Evolutionary conservation across 2,329 filamentous ascomycete species (phyloP).

Genomic region (Parastagonospora avenae): DNA sequence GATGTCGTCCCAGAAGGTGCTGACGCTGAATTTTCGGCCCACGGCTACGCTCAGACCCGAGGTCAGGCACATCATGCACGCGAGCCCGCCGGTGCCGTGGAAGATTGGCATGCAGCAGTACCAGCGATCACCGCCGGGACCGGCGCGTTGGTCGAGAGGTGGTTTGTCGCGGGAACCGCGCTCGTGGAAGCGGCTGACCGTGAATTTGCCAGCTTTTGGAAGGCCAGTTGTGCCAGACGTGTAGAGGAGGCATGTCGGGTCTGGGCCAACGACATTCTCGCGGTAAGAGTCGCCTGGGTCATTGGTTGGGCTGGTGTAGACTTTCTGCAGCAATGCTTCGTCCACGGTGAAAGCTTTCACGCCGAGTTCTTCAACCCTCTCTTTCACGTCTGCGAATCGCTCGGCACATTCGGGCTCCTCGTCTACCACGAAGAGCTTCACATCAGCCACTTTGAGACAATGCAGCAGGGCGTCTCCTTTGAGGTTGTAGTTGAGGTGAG

Average conservation of each 20-base stretch:
- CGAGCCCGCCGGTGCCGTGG: slow-evolving; percentile 72
- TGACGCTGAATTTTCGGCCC: slow-evolving; percentile 68
- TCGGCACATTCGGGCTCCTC: slow-evolving; percentile 46
- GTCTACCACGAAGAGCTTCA: slow-evolving; percentile 64
- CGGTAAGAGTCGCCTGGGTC: slow-evolving; percentile 62
- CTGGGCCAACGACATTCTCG: slow-evolving; percentile 55
- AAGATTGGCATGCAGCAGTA: slow-evolving; percentile 79
- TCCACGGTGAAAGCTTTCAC: slow-evolving; percentile 25
- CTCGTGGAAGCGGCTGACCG: slow-evolving; percentile 33
- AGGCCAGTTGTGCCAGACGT: slow-evolving; percentile 76
- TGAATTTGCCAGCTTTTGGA: slow-evolving; percentile 60
- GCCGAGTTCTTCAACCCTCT: slow-evolving; percentile 24
- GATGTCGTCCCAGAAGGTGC: slow-evolving; percentile 73
- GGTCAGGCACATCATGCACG: slow-evolving; percentile 56
- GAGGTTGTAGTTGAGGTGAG: slow-evolving; percentile 73
- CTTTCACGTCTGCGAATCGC: slow-evolving; percentile 23
- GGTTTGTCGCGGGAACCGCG: slow-evolving; percentile 43
- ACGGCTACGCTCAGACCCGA: slow-evolving; percentile 59
- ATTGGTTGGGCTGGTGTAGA: slow-evolving; percentile 20
- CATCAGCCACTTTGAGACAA: slow-evolving; percentile 63
- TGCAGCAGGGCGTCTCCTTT: slow-evolving; percentile 66
- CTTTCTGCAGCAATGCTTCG: slow-evolving; percentile 17
- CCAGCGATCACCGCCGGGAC: slow-evolving; percentile 61
- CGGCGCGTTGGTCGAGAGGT: slow-evolving; percentile 42
- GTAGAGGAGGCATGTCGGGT: slow-evolving; percentile 69